Conservation (phyloP, 2,329 filamentous ascomycete species). For the Calonectria montana region DNA sequence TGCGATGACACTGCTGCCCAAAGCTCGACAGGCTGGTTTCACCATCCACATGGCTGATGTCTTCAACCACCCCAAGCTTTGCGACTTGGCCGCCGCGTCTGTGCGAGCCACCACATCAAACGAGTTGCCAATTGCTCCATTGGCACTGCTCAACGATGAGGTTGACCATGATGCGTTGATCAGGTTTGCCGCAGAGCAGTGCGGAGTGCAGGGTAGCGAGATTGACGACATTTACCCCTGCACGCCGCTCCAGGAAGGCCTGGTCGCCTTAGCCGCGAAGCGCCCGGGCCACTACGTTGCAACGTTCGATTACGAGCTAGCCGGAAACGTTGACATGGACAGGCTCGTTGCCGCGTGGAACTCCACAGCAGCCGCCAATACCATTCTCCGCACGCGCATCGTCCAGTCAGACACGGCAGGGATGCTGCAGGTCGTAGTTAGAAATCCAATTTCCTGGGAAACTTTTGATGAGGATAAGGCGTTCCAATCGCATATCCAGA, state of each 20-base stretch:
- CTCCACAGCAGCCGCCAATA: not conserved
- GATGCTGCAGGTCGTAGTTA: constrained; percentile 15
- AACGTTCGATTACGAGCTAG: constrained; percentile 8
- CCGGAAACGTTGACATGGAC: not conserved
- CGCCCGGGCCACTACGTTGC: constrained; percentile 17
- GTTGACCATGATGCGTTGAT: not conserved
- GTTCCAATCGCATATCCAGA: not conserved
- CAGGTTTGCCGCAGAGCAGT: not conserved
- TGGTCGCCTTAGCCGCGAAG: constrained; percentile 56
- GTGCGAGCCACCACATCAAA: not conserved
- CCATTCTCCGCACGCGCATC: constrained; percentile 18
- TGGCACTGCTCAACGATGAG: not conserved
- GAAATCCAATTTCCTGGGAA: not conserved
- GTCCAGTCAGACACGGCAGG: not conserved
- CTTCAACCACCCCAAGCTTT: constrained; percentile 15
- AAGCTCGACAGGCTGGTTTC: constrained; percentile 10
- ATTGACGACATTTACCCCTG: constrained; percentile 62
- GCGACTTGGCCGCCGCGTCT: not conserved
- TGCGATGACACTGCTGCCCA: constrained; percentile 19
- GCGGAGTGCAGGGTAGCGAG: not conserved
- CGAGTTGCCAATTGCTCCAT: not conserved
- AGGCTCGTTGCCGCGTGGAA: constrained; percentile 18
- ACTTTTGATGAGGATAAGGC: not conserved
- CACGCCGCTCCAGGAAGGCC: constrained; percentile 60
- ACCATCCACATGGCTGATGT: constrained; percentile 4